These are phyloP conservation scores for Cenococcum geophilum DNA, from an alignment of 495 filamentous ascomycete genomes.

Conservation along the genomic window DNA sequence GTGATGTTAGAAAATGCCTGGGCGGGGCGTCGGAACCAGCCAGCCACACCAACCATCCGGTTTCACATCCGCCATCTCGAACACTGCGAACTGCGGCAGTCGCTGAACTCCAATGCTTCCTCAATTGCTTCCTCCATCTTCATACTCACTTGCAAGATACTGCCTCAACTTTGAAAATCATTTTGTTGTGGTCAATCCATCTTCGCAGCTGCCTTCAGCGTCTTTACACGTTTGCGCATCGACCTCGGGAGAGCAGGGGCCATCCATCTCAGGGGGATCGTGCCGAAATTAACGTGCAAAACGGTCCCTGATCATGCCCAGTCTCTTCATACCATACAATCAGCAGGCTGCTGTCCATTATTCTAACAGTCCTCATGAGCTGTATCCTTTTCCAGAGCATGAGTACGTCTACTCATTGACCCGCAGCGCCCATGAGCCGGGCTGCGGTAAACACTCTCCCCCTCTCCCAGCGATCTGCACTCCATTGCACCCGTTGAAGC, in stretches of 20 bases:
- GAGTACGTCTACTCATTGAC: conserved; percentile 25
- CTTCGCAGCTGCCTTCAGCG: neutral
- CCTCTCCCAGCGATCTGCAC: neutral
- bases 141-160: neutral
- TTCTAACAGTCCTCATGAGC: neutral
- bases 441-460: neutral
- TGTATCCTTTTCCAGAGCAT: conserved; percentile 16
- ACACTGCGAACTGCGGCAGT: conserved; percentile 17
- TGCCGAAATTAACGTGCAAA: conserved; percentile 1
- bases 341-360: conserved; percentile 11
- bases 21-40: conserved; percentile 11
- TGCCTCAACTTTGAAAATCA: neutral
- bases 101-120: neutral
- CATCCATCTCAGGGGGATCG: neutral
- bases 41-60: conserved; percentile 25
- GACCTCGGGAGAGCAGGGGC: neutral
- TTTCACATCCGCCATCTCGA: conserved; percentile 27
- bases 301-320: neutral
- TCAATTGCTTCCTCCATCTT: conserved; percentile 4
- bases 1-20: neutral
- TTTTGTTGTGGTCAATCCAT: neutral
- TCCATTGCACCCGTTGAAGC: neutral
- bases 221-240: neutral
- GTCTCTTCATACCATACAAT: conserved; percentile 8
- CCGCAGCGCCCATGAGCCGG: conserved; percentile 6